These are phyloP conservation scores for Plasmopara halstedii DNA, from an alignment of 352 stramenopile species.

Conservation along the genomic window DNA sequence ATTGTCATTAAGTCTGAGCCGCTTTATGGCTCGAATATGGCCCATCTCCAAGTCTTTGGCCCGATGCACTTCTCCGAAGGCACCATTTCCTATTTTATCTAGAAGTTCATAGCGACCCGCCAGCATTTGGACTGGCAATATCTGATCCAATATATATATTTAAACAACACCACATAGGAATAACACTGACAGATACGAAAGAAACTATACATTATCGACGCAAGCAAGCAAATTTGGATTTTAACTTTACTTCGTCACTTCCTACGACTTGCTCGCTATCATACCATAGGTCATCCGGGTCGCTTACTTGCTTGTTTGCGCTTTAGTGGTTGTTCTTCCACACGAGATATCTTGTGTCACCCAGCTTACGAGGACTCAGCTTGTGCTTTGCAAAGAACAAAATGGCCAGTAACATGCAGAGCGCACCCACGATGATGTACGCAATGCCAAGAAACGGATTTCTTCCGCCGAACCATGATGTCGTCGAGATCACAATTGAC, in stretches of 20 bases:
- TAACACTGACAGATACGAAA: too few species aligned
- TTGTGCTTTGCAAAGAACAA: slow-evolving; percentile 96
- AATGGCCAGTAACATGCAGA: slow-evolving; percentile 91
- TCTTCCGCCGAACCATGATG: slow-evolving; percentile 93
- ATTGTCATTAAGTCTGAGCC: slow-evolving; percentile 44
- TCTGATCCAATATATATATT: not conserved
- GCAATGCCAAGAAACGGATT: slow-evolving; percentile 94
- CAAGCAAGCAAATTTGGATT: slow-evolving; percentile 19
- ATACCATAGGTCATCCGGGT: not conserved
- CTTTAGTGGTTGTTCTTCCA: slow-evolving; percentile 93
- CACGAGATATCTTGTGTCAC: slow-evolving; percentile 92
- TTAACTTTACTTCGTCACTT: not conserved
- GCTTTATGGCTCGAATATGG: slow-evolving; percentile 49
- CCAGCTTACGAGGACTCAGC: slow-evolving; percentile 91
- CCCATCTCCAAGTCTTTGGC: slow-evolving; percentile 35
- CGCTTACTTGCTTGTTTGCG: slow-evolving; percentile 4
- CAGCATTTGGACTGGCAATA: slow-evolving; percentile 15
- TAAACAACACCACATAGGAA: too few species aligned
- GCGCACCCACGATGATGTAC: slow-evolving; percentile 93
- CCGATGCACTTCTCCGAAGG: slow-evolving; percentile 62
- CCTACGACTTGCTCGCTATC: not conserved
- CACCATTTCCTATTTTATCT: slow-evolving; percentile 56
- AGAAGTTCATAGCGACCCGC: slow-evolving; percentile 50
- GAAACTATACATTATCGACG: slow-evolving; percentile 1
- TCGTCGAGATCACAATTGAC: slow-evolving; percentile 94